Percentiles rank a stretch among this genome's conserved stretches.
Conservation (phyloP, 495 filamentous ascomycete genomes). For the Aspergillus heteromorphus region DNA sequence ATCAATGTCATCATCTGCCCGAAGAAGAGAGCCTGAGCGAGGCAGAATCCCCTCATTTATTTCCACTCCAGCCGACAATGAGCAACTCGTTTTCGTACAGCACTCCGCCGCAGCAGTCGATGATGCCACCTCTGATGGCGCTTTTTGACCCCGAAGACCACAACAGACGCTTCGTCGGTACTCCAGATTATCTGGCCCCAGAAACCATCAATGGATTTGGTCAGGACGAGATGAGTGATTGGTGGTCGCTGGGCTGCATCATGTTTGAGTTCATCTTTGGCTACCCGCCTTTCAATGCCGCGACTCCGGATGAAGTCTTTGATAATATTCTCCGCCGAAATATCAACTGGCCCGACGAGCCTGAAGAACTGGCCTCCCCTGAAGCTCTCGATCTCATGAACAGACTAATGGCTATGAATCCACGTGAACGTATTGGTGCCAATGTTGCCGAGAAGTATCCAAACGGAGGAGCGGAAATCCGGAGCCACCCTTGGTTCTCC, state of each 20-base stretch:
- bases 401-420: constrained; percentile 76
- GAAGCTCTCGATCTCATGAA: constrained; percentile 94
- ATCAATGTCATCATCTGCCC: constrained; percentile 33
- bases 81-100: constrained; percentile 47
- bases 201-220: constrained; percentile 93
- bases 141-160: constrained; percentile 94
- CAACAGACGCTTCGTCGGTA: constrained; percentile 90
- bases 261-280: constrained; percentile 95
- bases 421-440: constrained; percentile 71
- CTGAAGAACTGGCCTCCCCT: constrained; percentile 64
- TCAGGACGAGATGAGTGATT: constrained; percentile 97
- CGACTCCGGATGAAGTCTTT: constrained; percentile 88
- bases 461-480: constrained; percentile 84
- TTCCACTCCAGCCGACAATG: constrained; percentile 54
- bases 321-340: constrained; percentile 87
- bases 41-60: constrained; percentile 64
- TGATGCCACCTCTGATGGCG: constrained; percentile 93
- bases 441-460: constrained; percentile 74
- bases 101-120: constrained; percentile 67
- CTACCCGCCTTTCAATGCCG: constrained; percentile 88
- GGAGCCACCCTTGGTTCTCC: constrained; percentile 81
- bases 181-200: constrained; percentile 93
- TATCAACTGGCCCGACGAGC: constrained; percentile 80
- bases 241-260: constrained; percentile 98
- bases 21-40: constrained; percentile 70